These are phyloP conservation scores for Saccharomycopsis phalli DNA, from an alignment of 1,139 yeast species.

Conservation along the genomic window DNA sequence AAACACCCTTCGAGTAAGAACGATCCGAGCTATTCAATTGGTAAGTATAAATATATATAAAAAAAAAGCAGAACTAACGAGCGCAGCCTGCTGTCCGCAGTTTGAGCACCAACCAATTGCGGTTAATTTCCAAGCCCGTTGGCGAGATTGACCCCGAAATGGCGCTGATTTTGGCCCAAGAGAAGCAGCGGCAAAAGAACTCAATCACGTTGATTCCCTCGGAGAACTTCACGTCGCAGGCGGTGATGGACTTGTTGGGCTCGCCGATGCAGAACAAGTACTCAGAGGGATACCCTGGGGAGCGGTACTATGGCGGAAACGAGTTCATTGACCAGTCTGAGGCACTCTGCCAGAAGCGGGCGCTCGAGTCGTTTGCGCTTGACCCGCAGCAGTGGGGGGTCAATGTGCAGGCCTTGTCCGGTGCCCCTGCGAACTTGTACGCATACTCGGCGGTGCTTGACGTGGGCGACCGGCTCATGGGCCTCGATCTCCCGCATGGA, in stretches of 20 bases:
- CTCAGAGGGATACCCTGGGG: slow-evolving; percentile 98
- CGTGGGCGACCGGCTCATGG: slow-evolving; percentile 92
- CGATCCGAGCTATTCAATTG: too few species aligned
- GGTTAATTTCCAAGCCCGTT: slow-evolving; percentile 55
- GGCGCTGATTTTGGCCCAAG: slow-evolving; percentile 62
- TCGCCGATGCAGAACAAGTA: slow-evolving; percentile 97
- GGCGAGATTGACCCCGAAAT: slow-evolving; percentile 77
- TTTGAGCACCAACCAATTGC: slow-evolving; percentile 39
- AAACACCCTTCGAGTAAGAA: too few species aligned
- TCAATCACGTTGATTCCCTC: slow-evolving; percentile 90
- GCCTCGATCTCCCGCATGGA: slow-evolving; percentile 93
- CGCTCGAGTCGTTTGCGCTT: slow-evolving; percentile 73
- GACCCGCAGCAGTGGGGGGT: slow-evolving; percentile 87
- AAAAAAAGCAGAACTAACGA: too few species aligned
- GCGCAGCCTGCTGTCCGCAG: slow-evolving; percentile 33
- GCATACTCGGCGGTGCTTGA: slow-evolving; percentile 89
- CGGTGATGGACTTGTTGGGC: slow-evolving; percentile 90
- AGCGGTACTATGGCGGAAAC: slow-evolving; percentile 95
- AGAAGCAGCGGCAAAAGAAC: slow-evolving; percentile 75
- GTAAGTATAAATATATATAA: too few species aligned
- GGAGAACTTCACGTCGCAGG: slow-evolving; percentile 89
- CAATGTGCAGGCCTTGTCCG: slow-evolving; percentile 88
- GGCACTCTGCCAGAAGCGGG: slow-evolving; percentile 82
- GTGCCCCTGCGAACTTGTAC: slow-evolving; percentile 93
- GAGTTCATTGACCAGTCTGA: slow-evolving; percentile 90